A percentile compares a stretch with the other conserved stretches of the same genome.
Conservation (phyloP, 2,329 filamentous ascomycete species). For the Curvularia hawaiiensis region DNA sequence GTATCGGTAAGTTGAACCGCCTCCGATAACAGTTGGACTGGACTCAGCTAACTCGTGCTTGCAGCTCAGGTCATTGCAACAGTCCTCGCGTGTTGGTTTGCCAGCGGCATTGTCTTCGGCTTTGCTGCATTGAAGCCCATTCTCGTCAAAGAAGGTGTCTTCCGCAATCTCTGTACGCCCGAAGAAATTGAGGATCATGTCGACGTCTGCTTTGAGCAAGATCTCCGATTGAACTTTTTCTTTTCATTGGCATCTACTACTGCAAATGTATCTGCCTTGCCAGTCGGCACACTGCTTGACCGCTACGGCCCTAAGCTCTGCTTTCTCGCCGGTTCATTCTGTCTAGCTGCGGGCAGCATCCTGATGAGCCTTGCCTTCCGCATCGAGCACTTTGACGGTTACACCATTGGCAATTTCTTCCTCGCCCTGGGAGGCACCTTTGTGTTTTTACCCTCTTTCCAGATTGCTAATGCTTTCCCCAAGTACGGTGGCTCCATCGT, state of each 20-base stretch:
- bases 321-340: conserved; percentile 39
- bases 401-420: conserved; percentile 74
- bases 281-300: conserved; percentile 45
- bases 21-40: conserved; percentile 13
- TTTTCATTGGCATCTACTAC: conserved; percentile 47
- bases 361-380: conserved; percentile 47
- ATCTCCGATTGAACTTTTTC: conserved; percentile 47
- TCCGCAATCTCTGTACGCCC: conserved; percentile 43
- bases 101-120: conserved; percentile 49
- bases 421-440: conserved; percentile 81
- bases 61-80: conserved; percentile 44
- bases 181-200: conserved; percentile 42
- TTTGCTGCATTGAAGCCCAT: conserved; percentile 50
- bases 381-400: conserved; percentile 49
- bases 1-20: conserved; percentile 37
- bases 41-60: conserved; percentile 14
- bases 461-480: conserved; percentile 84
- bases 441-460: conserved; percentile 81
- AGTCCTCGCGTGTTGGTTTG: conserved; percentile 47
- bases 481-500: conserved; percentile 78
- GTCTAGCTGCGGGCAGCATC: conserved; percentile 41
- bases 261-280: conserved; percentile 46
- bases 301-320: conserved; percentile 45
- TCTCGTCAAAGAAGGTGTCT: conserved; percentile 47
- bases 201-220: conserved; percentile 48